Conservation (phyloP, 345 rosid species). For the Eucalyptus viminalis region DNA sequence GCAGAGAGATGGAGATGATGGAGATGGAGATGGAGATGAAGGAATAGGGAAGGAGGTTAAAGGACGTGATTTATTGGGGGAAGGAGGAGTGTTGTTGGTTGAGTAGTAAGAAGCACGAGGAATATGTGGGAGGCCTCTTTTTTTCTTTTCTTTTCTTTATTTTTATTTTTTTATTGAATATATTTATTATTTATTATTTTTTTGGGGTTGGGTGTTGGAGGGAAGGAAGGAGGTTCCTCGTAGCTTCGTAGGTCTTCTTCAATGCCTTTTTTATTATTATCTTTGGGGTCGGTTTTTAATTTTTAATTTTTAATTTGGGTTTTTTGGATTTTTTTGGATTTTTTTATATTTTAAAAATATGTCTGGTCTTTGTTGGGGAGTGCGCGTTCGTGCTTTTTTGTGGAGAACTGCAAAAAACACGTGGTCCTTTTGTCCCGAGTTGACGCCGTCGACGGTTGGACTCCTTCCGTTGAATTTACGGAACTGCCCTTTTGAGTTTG, state of each 20-base stretch:
- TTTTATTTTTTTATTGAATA: neutral
- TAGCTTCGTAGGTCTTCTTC: neutral
- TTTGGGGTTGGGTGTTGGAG: neutral
- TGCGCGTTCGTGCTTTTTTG: neutral
- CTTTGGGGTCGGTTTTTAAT: neutral
- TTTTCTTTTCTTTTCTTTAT: neutral
- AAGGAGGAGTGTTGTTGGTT: neutral
- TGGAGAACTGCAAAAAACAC: neutral
- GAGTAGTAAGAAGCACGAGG: conserved; percentile 29
- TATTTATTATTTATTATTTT: neutral
- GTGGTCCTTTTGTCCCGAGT: neutral
- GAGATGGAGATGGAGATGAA: neutral
- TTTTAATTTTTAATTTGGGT: neutral
- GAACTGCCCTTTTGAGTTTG: neutral
- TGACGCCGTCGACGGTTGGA: neutral
- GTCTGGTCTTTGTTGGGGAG: neutral
- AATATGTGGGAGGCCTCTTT: conserved; percentile 7
- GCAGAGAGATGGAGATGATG: neutral
- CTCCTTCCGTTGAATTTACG: neutral
- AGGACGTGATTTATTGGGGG: neutral
- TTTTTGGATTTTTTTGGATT: neutral
- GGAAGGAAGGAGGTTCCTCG: neutral
- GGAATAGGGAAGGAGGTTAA: neutral
- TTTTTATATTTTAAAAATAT: neutral
- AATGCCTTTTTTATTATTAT: neutral